Evolutionary conservation across 345 rosid species (phyloP), one percentile per base, ranked within the genome.

Genomic region (Eucalyptus pauciflora): DNA sequence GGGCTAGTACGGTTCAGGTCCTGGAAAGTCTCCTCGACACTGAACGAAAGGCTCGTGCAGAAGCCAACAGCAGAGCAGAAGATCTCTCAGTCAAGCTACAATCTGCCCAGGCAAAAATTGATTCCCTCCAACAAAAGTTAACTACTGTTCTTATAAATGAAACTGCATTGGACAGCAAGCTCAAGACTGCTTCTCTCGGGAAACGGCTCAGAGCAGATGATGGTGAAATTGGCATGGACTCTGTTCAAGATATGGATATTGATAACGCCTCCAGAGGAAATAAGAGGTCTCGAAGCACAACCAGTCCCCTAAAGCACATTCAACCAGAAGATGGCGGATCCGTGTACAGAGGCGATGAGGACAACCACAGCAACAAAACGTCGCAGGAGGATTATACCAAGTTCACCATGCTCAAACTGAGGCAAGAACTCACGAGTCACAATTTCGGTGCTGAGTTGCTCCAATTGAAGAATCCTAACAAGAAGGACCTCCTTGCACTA

Each of bases 401-500:
- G 93, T 95, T 96, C 87, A 96, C 98, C 0, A 90, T 96, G 58
- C 96, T 92, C 92, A 95, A 92, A 90, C 98, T 98, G 5, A 98
- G 92, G 95, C 98, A 96, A 90, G 99, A 98, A 58, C 96, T 98
- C 80, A 97, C 98, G 2, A 98, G 94, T 92, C 96, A 96, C 87
- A 95, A 96, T 88, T 96, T 94, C 13, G 99, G 97, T 20, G 98
- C 94, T 6, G 95, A 96, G 93, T 91, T 98, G 85, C 96, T 98
- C 62, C 94, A 94, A 89, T 86, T 96, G 90, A 96, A 93, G 90
- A 97, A 92, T 90, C 96, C 95, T 20, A 94, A 91, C 92, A 98
- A 96, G 96, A 96, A 95, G 91, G 99, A 98, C 58, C 93, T 98
- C 89, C 92, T 98, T 58, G 95, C 97, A 4, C 92, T 98, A 85